A percentile compares a stretch with the other conserved stretches of the same genome.
Evolutionary conservation across 2,329 filamentous ascomycete genomes (phyloP).

Genomic region (Aspergillus transmontanensis): DNA sequence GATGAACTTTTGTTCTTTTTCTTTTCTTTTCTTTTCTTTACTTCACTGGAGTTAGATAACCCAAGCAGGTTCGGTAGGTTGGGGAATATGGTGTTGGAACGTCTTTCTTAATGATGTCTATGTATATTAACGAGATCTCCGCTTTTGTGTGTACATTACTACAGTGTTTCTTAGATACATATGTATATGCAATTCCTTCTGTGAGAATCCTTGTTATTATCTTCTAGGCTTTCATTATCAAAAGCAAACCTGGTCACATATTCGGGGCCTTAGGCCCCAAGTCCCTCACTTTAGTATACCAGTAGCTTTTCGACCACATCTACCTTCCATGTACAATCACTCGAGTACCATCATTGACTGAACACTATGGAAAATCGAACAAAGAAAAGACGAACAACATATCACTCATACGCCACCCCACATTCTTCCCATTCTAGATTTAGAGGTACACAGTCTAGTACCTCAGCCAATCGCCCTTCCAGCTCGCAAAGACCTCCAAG

Average conservation of each 20-base stretch:
- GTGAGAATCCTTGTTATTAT: neutral
- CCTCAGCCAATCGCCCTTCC: neutral
- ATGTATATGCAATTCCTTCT: neutral
- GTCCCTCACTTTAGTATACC: neutral
- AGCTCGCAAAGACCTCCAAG: slow-evolving; percentile 10
- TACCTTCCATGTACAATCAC: neutral
- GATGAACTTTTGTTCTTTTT: neutral
- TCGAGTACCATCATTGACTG: neutral
- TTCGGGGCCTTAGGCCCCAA: neutral
- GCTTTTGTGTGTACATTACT: slow-evolving; percentile 15
- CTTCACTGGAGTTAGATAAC: neutral
- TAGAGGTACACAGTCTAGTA: neutral
- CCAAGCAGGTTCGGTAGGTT: neutral
- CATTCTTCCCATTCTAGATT: slow-evolving; percentile 4
- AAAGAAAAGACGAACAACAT: slow-evolving; percentile 15
- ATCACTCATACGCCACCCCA: slow-evolving; percentile 1
- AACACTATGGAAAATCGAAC: neutral
- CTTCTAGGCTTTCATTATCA: neutral
- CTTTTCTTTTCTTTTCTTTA: neutral
- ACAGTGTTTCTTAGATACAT: neutral
- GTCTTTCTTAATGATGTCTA: slow-evolving; percentile 6
- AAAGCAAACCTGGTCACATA: no score
- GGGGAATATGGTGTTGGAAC: neutral
- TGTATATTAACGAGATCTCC: slow-evolving; percentile 5
- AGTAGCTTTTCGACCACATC: neutral